Percentiles rank a stretch among this genome's conserved stretches.
These are phyloP conservation scores for Podaxis pistillaris DNA, from an alignment of 768 basidiomycete species.

Conservation along the genomic window DNA sequence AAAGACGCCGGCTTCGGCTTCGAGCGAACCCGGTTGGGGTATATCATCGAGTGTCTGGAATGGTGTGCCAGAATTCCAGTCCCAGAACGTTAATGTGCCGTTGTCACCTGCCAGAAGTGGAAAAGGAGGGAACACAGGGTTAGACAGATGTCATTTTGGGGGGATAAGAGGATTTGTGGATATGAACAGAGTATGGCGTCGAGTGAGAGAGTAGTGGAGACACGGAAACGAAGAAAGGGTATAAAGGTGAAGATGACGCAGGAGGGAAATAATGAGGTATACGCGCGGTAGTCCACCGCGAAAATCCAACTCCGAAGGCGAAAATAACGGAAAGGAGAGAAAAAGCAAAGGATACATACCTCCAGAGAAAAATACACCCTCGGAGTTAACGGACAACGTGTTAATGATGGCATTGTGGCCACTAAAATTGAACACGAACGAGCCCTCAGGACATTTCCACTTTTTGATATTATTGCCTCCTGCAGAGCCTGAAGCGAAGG, in stretches of 20 bases:
- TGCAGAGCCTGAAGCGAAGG: constrained; percentile 91
- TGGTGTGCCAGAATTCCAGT: constrained; percentile 89
- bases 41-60: constrained; percentile 94
- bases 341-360: constrained; percentile 48
- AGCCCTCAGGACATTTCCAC: constrained; percentile 97
- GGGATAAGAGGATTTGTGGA: not conserved
- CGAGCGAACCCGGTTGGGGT: constrained; percentile 96
- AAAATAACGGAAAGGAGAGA: not conserved
- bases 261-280: not conserved
- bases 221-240: not conserved
- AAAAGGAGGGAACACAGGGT: not conserved
- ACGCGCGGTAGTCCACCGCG: not conserved
- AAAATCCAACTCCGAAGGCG: not conserved
- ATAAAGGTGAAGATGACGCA: not conserved
- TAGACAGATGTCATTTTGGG: not conserved
- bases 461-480: constrained; percentile 99
- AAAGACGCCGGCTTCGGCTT: constrained; percentile 96
- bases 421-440: constrained; percentile 94
- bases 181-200: constrained; percentile 1
- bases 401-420: constrained; percentile 99
- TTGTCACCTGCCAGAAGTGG: constrained; percentile 68
- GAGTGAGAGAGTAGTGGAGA: constrained; percentile 3
- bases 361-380: constrained; percentile 97
- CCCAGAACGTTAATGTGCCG: constrained; percentile 90
- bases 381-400: constrained; percentile 88